phyloP scores from a whole-genome alignment of 805 yeast genomes.

The Nakazawaea ishiwadae region DNA sequence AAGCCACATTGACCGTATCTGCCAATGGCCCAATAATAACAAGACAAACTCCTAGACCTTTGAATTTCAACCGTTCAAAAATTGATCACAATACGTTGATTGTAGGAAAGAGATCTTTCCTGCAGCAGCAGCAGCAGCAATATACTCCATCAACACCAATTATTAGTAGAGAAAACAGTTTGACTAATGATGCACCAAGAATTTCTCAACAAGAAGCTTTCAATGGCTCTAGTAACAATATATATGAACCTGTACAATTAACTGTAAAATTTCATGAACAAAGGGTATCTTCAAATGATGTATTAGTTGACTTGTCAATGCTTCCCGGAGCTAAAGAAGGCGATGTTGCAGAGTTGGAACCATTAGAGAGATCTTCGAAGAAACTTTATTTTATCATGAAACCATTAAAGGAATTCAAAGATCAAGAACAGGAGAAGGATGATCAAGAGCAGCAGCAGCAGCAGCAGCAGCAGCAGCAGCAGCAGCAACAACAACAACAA shows the following conservation, averaged over 20 bases:
- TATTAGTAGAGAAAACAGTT: constrained; percentile 4
- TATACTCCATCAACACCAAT: too few species aligned
- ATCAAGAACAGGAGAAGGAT: too few species aligned
- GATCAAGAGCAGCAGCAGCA: too few species aligned
- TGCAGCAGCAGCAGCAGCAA: neutral
- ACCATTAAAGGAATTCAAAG: constrained; percentile 25
- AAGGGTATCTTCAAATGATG: constrained; percentile 50
- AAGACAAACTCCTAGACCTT: constrained; percentile 4
- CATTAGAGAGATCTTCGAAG: constrained; percentile 32
- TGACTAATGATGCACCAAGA: neutral
- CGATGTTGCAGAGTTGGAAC: constrained; percentile 65
- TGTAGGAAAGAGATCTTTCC: constrained; percentile 4
- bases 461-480: too few species aligned
- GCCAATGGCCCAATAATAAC: constrained; percentile 7
- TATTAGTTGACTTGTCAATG: constrained; percentile 54
- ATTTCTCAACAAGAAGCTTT: neutral
- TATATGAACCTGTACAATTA: constrained; percentile 32
- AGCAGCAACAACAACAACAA: constrained; percentile 6
- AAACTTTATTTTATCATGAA: constrained; percentile 41
- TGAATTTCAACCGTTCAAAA: constrained; percentile 8
- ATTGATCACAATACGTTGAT: constrained; percentile 10
- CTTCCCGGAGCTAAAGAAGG: constrained; percentile 69
- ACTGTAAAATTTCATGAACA: constrained; percentile 64
- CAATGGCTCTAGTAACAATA: neutral
- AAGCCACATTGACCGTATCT: constrained; percentile 1